These are phyloP conservation scores for Kodamaea anthophila DNA, from an alignment of 1,139 yeast genomes.

Conservation along the genomic window DNA sequence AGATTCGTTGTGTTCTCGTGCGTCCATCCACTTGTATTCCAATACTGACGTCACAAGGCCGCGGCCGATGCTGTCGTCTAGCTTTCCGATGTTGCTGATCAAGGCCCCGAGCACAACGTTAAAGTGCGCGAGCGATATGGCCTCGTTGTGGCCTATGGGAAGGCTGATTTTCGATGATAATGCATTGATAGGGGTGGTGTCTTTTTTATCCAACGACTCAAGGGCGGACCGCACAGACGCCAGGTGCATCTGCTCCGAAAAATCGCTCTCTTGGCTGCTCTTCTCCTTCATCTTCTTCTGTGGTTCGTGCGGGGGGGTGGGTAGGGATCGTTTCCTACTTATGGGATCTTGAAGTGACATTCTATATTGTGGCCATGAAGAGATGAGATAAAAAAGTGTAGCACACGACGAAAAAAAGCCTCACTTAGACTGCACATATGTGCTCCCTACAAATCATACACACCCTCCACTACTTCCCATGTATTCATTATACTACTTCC, in stretches of 20 bases:
- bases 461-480: too few species aligned
- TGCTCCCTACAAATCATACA: too few species aligned
- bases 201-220: slow-evolving; percentile 56
- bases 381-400: too few species aligned
- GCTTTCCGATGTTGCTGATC: slow-evolving; percentile 31
- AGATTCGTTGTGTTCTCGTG: slow-evolving; percentile 10
- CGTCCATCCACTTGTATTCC: slow-evolving; percentile 52
- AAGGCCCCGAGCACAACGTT: slow-evolving; percentile 29
- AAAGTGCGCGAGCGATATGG: slow-evolving; percentile 32
- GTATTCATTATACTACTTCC: too few species aligned
- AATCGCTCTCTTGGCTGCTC: slow-evolving; percentile 14
- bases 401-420: too few species aligned
- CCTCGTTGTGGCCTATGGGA: slow-evolving; percentile 28
- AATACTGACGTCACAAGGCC: slow-evolving; percentile 31
- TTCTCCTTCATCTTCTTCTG: slow-evolving; percentile 8
- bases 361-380: too few species aligned
- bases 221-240: slow-evolving; percentile 64
- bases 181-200: slow-evolving; percentile 30
- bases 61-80: slow-evolving; percentile 32
- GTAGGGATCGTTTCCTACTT: slow-evolving; percentile 14
- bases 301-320: slow-evolving; percentile 8
- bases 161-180: slow-evolving; percentile 32
- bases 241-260: slow-evolving; percentile 54
- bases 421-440: too few species aligned
- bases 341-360: slow-evolving; percentile 16